Percentiles rank a stretch among this genome's conserved stretches.
phyloP scores from a whole-genome alignment of 78 protist species.

The Isochrysis galbana region DNA sequence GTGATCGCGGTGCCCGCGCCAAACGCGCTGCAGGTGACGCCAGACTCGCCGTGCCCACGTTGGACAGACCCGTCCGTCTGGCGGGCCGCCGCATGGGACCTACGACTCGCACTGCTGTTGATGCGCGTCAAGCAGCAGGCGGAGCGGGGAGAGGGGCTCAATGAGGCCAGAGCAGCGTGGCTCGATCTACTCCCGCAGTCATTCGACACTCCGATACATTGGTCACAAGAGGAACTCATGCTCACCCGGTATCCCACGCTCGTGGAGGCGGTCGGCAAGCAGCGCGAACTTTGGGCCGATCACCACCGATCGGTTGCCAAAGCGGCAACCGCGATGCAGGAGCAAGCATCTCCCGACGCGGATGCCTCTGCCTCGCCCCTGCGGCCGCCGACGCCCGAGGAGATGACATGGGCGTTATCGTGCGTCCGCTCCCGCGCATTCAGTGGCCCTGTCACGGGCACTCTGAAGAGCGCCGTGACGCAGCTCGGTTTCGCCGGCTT shows the following conservation, averaged over 20 bases:
- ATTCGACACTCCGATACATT: neutral
- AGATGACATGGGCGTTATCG: neutral
- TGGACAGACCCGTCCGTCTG: neutral
- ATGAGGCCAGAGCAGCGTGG: neutral
- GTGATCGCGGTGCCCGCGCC: neutral
- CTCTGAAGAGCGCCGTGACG: neutral
- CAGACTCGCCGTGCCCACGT: neutral
- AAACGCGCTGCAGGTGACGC: neutral
- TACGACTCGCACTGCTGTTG: neutral
- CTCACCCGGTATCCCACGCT: neutral
- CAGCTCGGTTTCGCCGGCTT: neutral
- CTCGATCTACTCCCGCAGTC: neutral
- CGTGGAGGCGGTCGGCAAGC: neutral
- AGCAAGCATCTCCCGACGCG: neutral
- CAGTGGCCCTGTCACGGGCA: neutral
- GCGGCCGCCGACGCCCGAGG: neutral
- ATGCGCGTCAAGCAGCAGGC: neutral
- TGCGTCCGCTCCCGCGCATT: slow-evolving; percentile 18
- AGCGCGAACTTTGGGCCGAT: neutral
- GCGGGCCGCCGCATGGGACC: neutral
- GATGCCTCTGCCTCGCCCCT: neutral
- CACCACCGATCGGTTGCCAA: neutral
- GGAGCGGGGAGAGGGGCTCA: neutral
- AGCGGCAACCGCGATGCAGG: neutral
- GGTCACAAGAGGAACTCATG: neutral